Conservation (phyloP, 2,329 filamentous ascomycete genomes). For the Claviceps cyperi region DNA sequence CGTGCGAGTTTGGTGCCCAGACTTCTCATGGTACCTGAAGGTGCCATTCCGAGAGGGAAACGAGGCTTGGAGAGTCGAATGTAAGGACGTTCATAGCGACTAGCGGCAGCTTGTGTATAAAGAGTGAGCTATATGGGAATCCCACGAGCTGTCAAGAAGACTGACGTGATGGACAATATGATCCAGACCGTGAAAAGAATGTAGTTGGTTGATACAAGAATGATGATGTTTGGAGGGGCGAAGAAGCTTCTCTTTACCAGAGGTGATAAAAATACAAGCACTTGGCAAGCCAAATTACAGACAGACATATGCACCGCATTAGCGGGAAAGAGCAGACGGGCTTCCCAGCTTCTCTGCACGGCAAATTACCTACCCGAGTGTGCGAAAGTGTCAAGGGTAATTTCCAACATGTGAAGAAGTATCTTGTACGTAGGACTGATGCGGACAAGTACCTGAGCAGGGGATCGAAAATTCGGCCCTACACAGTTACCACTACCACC, state of each 20-base stretch:
- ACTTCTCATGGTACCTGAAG: neutral
- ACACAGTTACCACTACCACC: too few relatives aligned
- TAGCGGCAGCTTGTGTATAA: neutral
- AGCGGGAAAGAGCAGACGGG: neutral
- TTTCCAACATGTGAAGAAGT: too few relatives aligned
- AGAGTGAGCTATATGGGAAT: neutral
- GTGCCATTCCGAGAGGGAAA: neutral
- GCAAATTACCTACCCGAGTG: too few relatives aligned
- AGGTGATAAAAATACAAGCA: neutral
- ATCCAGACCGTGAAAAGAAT: slow-evolving; percentile 3
- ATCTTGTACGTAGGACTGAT: too few relatives aligned
- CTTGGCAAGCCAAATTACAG: neutral
- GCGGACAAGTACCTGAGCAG: too few relatives aligned
- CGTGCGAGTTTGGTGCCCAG: neutral
- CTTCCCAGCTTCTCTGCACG: too few relatives aligned
- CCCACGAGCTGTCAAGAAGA: neutral
- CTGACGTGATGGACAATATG: neutral
- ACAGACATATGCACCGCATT: too few relatives aligned
- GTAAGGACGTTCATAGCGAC: slow-evolving; percentile 8
- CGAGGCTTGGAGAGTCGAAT: neutral
- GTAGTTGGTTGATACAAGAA: slow-evolving; percentile 1
- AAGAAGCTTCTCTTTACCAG: neutral
- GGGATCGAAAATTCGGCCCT: too few relatives aligned
- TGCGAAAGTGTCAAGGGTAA: too few relatives aligned
- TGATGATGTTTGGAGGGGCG: neutral